A percentile compares a stretch with the other conserved stretches of the same genome.
These are phyloP conservation scores for Golubevia pallescens DNA, from an alignment of 1,284 basidiomycete species.

Conservation along the genomic window DNA sequence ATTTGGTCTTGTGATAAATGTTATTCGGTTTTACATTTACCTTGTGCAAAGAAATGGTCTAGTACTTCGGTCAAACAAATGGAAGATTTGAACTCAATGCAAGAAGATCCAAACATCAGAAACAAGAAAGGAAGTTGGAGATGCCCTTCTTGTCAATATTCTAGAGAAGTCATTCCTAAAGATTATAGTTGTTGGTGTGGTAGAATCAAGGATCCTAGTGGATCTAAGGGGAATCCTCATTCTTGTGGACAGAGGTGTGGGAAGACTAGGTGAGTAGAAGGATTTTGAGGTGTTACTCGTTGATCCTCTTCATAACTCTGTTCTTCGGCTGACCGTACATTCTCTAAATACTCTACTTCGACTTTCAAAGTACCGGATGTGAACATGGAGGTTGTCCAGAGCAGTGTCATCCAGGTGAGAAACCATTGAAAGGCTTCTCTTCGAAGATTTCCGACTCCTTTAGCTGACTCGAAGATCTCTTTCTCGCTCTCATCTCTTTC, in stretches of 20 bases:
- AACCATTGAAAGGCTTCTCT: background rate
- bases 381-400: slow-evolving; percentile 49
- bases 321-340: no score
- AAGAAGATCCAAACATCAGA: slow-evolving; percentile 54
- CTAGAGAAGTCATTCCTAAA: slow-evolving; percentile 45
- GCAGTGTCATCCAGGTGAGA: slow-evolving; percentile 45
- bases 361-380: background rate
- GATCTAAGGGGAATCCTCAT: slow-evolving; percentile 38
- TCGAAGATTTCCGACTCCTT: background rate
- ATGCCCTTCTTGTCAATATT: slow-evolving; percentile 58
- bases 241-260: slow-evolving; percentile 50
- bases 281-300: no score
- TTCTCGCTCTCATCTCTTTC: background rate
- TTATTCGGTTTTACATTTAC: slow-evolving; percentile 52
- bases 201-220: slow-evolving; percentile 26
- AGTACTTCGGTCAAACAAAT: slow-evolving; percentile 51
- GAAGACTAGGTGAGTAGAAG: slow-evolving; percentile 30
- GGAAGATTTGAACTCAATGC: slow-evolving; percentile 57
- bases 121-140: slow-evolving; percentile 49
- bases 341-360: no score
- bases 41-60: slow-evolving; percentile 58
- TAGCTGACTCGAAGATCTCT: background rate
- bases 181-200: slow-evolving; percentile 59
- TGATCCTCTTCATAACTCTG: no score
- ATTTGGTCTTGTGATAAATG: slow-evolving; percentile 59